Base-by-base conservation (phyloP, 495 filamentous ascomycete genomes). In the Terfezia claveryi region DNA sequence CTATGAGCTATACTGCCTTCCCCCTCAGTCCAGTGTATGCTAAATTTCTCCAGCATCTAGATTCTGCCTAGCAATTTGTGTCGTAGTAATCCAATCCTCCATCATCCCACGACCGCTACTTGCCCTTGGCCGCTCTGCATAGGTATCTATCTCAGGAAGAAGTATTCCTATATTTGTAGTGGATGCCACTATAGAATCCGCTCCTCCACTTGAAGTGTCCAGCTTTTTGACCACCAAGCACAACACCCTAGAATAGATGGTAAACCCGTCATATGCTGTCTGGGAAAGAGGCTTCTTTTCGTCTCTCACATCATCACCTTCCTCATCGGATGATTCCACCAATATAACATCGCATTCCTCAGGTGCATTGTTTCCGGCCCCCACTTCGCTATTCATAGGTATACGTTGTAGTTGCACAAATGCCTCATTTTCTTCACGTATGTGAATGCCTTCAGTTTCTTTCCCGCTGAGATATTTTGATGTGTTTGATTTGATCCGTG, bases 211-310 rank as follows among this genome's bases (percentile, higher is more conserved):
- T 23, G 57, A 62, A 60, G 63, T 54, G 10, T 77, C 79, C 56
- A 72, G 79, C 41, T 82, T 74, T 67, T 92, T 89, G 58, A 98
- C 81, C 12, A 20, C 20, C 20, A 20, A 20, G 20, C 20, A 96
- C 38, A 98, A 72, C 36, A 93, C 83, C 57, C 85, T 81, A 8
- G 89, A 85, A 68, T 91, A 88, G 66, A 98, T 95, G 62, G 79
- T 80, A 68, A 94, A 98, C 37, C 91, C 89, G 61, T 96, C 87
- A 67, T 95, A 96, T 23, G 80, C 80, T 27, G 87, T 94, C 54
- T 78, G 76, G 67, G 94, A 74, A 2, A 73, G 75, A 59, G 92
- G 66, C 68, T 94, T 94, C 72, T 96, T 95, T 68, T 87, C 85
- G 62, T 94, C 84, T 54, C 92, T 85, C 7, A 14, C 41, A 14